Conservation (phyloP, 2,329 filamentous ascomycete genomes). For the Sclerotinia borealis region DNA sequence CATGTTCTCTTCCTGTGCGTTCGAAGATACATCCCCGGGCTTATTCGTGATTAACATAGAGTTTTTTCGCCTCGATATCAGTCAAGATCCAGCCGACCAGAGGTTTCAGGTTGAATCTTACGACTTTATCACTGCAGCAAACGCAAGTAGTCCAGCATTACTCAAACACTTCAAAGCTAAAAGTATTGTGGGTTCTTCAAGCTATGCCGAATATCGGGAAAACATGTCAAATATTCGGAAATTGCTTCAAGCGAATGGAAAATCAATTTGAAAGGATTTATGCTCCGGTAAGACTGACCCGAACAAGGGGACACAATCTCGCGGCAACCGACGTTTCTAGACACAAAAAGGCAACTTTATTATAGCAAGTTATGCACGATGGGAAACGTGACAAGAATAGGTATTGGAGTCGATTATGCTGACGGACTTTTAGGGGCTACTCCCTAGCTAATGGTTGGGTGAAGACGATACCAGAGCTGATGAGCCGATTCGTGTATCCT, state of each 20-base stretch:
- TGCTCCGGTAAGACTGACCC: background rate
- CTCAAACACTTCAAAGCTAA: background rate
- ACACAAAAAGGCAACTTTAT: background rate
- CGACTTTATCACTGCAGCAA: conserved; percentile 25
- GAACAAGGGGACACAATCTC: background rate
- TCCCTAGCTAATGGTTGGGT: conserved; percentile 18
- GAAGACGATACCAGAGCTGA: conserved; percentile 22
- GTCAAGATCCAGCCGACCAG: conserved; percentile 29
- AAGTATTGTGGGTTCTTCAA: conserved; percentile 15
- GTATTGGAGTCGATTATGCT: background rate
- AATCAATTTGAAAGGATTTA: conserved; percentile 17
- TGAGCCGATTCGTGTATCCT: conserved; percentile 17
- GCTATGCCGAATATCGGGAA: conserved; percentile 19
- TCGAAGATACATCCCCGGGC: conserved; percentile 25
- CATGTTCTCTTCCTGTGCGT: conserved; percentile 17
- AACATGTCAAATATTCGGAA: conserved; percentile 19
- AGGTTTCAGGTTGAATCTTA: conserved; percentile 32
- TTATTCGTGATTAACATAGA: conserved; percentile 28
- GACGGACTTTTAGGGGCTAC: background rate
- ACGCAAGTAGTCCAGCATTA: conserved; percentile 11
- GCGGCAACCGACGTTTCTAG: background rate
- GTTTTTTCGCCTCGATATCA: conserved; percentile 30
- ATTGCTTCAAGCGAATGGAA: conserved; percentile 18
- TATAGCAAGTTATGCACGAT: background rate
- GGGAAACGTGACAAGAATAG: background rate